Evolutionary conservation across 148 eudicot species (phyloP), one percentile per base, ranked within the genome.

Genomic region (Chenopodium suecicum): DNA sequence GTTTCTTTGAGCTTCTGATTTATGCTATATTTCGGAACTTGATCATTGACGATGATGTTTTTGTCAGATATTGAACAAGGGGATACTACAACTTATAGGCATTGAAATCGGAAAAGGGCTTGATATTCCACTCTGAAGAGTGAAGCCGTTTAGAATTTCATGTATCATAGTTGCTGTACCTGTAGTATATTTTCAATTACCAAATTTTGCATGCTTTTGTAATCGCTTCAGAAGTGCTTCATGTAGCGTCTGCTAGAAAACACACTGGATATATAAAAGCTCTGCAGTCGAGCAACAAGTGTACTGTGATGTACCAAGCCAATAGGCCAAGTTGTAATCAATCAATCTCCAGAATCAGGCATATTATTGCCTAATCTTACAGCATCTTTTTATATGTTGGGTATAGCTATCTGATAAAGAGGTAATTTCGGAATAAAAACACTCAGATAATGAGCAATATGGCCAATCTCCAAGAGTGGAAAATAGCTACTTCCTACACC

Each of bases 31-130:
- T 5, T n/a, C 32, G 2, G 4, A 48, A 13, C 19, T 46, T 20
- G 16, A 54, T 20, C 37, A 75, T 7, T 48, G 2, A 34, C 20
- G 6, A 58, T 46, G 76, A n/a, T 79, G 27, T 32, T 79, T 50
- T 60, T 83, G 62, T 65, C 94, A 95, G 99, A 92, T 93, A 72
- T 9, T 95, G 48, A 89, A 95, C 94, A 95, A 90, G 86, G 98
- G 99, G 32, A 91, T 95, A 82, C 92, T 95, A 23, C 87, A 95
- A 64, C 29, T 94, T 70, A 93, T 95, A 47, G 99, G 99, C 12
- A 92, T 95, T 48, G 99, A 95, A 0, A 71, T 95, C 58, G 99
- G 99, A 27, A 95, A 95, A 87, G 99, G 99, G n/a, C 98, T 95
- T 78, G 92, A 95, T 85, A 47, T 95, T 79, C 98, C 99, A 23